Base-by-base conservation (phyloP, 2,329 filamentous ascomycete species). In the Scytalidium sp. region DNA sequence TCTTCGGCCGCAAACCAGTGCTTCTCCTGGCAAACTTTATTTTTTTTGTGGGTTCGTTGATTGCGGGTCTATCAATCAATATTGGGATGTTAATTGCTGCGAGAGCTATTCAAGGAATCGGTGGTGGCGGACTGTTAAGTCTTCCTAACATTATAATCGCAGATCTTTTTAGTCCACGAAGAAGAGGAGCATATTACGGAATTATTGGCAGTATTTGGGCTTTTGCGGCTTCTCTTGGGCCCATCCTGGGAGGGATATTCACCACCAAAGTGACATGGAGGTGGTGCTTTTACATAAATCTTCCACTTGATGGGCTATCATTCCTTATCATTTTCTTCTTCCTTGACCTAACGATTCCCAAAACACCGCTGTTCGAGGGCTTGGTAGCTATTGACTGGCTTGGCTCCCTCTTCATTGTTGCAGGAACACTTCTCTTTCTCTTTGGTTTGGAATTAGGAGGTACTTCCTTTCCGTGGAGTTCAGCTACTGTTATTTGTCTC, bases 391-490 rank as follows among this genome's bases (percentile, higher is more conserved):
- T 79, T 21, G 76, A 80, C 57, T 80, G 76, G 75, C 52, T 71
- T 8, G 86, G 86, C 1, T 80, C 78, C 0, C 43, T 84, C 15
- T 25, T 27, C 29, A 80, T 93, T 63, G 79, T 91, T 22, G 86
- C 85, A 41, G 88, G 85, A 21, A 90, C 87, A 0, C 74, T 93
- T 27, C 91, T 94, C 87, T 76, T 94, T 58, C 79, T 95, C 3
- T 81, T 95, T 43, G 90, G 88, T 1, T 79, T 95, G 9, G 85
- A 93, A 60, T 88, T 91, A 54, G 90, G 90, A 49, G 89, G 88
- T 47, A 79, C 88, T 46, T 73, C 75, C 25, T 81, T 80, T 54
- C 85, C 90, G 2, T 95, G 90, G 90, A 68, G 70, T 46, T 92
- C 88, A 0, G 76, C 86, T 2, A 84, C 80, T 0, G 87, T 90